These are phyloP conservation scores for Fusarium sp. DNA, from an alignment of 2,329 filamentous ascomycete species.

Conservation along the genomic window DNA sequence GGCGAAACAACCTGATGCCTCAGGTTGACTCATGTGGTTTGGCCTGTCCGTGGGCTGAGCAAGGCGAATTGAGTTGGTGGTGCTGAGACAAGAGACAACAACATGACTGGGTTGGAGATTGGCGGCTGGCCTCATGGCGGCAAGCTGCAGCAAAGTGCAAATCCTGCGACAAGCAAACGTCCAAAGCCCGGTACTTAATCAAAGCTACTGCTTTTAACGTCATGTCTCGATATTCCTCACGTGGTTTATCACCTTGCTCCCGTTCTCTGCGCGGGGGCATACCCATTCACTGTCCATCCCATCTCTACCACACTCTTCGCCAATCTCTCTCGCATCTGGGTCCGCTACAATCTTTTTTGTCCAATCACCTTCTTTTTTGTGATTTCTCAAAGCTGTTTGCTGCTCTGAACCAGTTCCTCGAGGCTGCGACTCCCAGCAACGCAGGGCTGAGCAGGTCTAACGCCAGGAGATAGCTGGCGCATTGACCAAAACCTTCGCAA, in stretches of 20 bases:
- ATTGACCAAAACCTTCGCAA: conserved; percentile 1
- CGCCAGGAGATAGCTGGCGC: conserved; percentile 2
- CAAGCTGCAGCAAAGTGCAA: conserved; percentile 5
- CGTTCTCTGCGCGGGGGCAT: neutral
- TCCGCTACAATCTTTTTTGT: neutral
- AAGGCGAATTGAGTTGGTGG: neutral
- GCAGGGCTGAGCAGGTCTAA: neutral
- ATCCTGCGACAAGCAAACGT: neutral
- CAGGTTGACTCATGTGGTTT: neutral
- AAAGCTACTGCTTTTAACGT: neutral
- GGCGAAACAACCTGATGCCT: neutral
- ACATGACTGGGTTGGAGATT: neutral
- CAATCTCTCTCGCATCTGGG: conserved; percentile 5
- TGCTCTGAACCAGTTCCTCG: conserved; percentile 3
- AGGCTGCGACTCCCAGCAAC: conserved; percentile 6
- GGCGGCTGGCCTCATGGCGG: neutral
- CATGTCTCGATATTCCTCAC: neutral
- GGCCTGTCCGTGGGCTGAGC: neutral
- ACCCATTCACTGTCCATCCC: conserved; percentile 32
- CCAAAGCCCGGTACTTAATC: neutral
- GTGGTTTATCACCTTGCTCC: neutral
- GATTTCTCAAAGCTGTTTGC: conserved; percentile 14
- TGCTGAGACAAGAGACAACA: conserved; percentile 3
- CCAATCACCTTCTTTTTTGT: conserved; percentile 31
- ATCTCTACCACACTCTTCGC: conserved; percentile 6